phyloP scores from a whole-genome alignment of 257 asterid species.

The Fraxinus cuspidata region DNA sequence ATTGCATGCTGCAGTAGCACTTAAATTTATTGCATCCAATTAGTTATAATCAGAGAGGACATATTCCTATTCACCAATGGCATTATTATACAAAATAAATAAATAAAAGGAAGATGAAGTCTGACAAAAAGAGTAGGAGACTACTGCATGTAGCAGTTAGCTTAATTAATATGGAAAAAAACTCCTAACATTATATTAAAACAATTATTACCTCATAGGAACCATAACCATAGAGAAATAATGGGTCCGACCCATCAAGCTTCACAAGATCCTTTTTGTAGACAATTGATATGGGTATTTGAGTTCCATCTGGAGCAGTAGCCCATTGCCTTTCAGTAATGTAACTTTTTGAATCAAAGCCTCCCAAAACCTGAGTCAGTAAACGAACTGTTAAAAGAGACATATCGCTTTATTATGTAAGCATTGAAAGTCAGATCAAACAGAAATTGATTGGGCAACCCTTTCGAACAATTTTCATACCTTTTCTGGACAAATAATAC shows the following conservation, averaged over 20 bases:
- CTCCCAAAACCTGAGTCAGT: constrained; percentile 73
- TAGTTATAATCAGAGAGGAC: neutral
- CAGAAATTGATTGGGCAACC: constrained; percentile 7
- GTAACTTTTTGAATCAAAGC: constrained; percentile 78
- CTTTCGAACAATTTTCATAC: neutral
- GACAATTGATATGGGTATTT: constrained; percentile 75
- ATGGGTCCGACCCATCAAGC: constrained; percentile 86
- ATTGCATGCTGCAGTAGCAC: neutral
- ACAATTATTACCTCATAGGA: constrained; percentile 78
- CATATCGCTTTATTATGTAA: neutral
- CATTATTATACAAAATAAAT: neutral
- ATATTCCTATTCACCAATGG: neutral
- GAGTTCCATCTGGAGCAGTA: constrained; percentile 81
- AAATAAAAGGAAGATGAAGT: neutral
- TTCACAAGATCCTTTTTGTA: constrained; percentile 72
- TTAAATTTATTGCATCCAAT: constrained; percentile 16
- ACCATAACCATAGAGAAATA: constrained; percentile 93
- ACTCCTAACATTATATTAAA: constrained; percentile 7
- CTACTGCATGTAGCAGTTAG: neutral
- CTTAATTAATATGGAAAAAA: neutral
- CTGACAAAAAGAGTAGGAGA: neutral
- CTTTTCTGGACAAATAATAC: neutral
- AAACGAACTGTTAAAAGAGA: constrained; percentile 15
- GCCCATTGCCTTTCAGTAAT: constrained; percentile 91
- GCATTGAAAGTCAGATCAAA: constrained; percentile 4